Percentiles rank a stretch among this genome's conserved stretches.
Conservation (phyloP, 495 filamentous ascomycete genomes). For the Tuber calosporum region DNA sequence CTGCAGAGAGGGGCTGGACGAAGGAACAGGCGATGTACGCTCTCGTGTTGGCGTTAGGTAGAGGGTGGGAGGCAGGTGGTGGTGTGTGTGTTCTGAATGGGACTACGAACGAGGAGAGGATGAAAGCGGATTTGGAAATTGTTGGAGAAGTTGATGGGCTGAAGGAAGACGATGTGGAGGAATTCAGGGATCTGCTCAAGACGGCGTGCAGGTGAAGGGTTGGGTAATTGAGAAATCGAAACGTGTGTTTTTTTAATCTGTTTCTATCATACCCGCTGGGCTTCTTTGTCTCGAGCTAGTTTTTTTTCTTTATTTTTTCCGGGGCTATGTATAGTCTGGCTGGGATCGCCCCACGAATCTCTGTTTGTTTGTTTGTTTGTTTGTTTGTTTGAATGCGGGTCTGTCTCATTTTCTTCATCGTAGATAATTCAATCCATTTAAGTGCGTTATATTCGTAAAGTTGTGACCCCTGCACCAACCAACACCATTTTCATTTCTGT, state of each 20-base stretch:
- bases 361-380: background rate
- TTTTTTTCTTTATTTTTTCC: background rate
- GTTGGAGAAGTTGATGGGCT: slow-evolving; percentile 49
- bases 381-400: background rate
- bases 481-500: background rate
- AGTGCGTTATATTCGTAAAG: background rate
- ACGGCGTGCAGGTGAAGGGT: slow-evolving; percentile 46
- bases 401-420: background rate
- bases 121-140: slow-evolving; percentile 59
- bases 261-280: background rate
- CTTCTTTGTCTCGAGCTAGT: background rate
- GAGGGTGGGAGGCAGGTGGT: slow-evolving; percentile 41
- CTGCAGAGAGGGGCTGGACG: slow-evolving; percentile 45
- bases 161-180: slow-evolving; percentile 44
- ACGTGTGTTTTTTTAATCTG: background rate
- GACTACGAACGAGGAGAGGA: slow-evolving; percentile 56
- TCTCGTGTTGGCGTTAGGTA: slow-evolving; percentile 56
- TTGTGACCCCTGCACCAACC: background rate
- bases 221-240: background rate
- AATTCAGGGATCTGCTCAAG: slow-evolving; percentile 44
- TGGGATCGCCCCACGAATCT: background rate
- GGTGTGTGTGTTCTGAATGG: slow-evolving; percentile 60
- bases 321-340: background rate
- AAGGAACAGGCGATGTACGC: slow-evolving; percentile 54
- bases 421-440: background rate